Evolutionary conservation across 1,139 yeast genomes (phyloP).

Genomic region (Protomyces inouyei): DNA sequence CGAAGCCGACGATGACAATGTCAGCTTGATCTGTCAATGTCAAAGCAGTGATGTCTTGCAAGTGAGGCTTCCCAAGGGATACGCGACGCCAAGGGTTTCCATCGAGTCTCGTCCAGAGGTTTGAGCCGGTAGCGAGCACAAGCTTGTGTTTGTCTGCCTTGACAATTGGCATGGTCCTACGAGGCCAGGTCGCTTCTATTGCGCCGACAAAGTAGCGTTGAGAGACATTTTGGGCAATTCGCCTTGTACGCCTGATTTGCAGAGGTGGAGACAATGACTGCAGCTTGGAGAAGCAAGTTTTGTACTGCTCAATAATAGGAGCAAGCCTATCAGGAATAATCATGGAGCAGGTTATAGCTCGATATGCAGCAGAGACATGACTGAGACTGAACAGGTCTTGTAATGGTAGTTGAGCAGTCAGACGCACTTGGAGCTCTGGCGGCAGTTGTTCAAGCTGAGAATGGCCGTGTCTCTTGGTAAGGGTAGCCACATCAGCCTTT

Average conservation of each 20-base stretch:
- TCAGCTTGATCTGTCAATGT: background rate
- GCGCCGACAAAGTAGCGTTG: background rate
- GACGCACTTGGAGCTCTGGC: background rate
- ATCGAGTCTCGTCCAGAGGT: background rate
- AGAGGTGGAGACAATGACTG: background rate
- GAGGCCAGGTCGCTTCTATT: slow-evolving; percentile 5
- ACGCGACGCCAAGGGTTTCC: background rate
- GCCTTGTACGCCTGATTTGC: background rate
- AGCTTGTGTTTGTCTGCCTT: slow-evolving; percentile 17
- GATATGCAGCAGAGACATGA: background rate
- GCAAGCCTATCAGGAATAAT: background rate
- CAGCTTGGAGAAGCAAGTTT: background rate
- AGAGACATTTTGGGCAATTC: background rate
- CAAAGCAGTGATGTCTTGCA: slow-evolving; percentile 14
- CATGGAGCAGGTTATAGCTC: background rate
- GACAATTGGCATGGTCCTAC: slow-evolving; percentile 18
- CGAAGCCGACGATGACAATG: slow-evolving; percentile 7
- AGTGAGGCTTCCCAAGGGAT: background rate
- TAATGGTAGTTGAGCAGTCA: background rate
- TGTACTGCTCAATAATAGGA: background rate
- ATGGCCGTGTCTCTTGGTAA: too few species aligned
- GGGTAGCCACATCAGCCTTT: too few species aligned
- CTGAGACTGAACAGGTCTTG: background rate
- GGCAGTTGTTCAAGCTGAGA: background rate
- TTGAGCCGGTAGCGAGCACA: slow-evolving; percentile 10